Conservation (phyloP, 192 early-diverging fungal species). For the Entophlyctis luteolus region DNA sequence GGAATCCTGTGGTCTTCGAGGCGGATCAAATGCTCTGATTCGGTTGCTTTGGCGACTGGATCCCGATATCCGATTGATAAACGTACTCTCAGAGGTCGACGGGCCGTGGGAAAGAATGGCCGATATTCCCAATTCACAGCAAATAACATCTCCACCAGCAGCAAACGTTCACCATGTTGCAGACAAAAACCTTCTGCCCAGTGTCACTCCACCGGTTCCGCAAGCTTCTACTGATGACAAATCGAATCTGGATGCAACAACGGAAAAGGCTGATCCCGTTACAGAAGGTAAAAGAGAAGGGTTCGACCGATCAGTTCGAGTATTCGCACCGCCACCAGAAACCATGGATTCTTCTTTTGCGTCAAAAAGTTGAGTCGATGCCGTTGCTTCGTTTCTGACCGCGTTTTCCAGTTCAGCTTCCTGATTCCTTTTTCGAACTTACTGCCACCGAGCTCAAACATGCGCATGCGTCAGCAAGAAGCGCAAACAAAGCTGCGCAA, state of each 20-base stretch:
- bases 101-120: background rate
- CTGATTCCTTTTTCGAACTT: conserved; percentile 83
- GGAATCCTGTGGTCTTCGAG: conserved; percentile 60
- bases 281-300: background rate
- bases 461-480: conserved; percentile 44
- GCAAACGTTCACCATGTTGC: background rate
- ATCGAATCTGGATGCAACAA: background rate
- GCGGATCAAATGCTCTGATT: conserved; percentile 61
- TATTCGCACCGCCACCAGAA: conserved; percentile 53
- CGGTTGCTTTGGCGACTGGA: conserved; percentile 61
- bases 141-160: background rate
- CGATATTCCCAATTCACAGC: background rate
- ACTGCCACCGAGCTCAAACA: conserved; percentile 65
- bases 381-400: background rate
- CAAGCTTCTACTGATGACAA: background rate
- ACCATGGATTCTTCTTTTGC: conserved; percentile 10
- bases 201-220: no score
- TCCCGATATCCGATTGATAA: conserved; percentile 45
- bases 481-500: conserved; percentile 37
- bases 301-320: conserved; percentile 16
- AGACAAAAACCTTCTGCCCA: background rate
- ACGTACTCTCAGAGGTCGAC: conserved; percentile 48
- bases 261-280: background rate
- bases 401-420: conserved; percentile 61
- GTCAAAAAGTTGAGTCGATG: no score